Evolutionary conservation across 441 rosid species (phyloP), one percentile per base, ranked within the genome.

Genomic region (Jatropha multifida): DNA sequence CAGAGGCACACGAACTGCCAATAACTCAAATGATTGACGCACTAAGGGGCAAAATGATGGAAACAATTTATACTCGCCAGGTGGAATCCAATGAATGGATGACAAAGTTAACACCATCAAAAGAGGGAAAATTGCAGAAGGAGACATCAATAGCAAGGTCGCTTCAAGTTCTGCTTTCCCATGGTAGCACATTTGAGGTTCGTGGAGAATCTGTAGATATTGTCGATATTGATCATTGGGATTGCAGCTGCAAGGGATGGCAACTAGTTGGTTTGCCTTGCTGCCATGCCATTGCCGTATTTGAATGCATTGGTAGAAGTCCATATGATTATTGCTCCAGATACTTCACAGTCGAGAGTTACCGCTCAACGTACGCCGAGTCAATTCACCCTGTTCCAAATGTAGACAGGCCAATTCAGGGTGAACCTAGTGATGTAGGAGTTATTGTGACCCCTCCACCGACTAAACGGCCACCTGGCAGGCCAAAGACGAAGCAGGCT

Each of bases 351-450:
- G 9, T 73, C 2, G 87, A 85, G 60, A 64, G 56, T 69, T 85
- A 82, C 76, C 68, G 73, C n/a, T 67, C 73, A 20, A 69, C 84
- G 0, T 85, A 82, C 58, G 82, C 84, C 0, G 82, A 78, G 66
- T 78, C 87, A 4, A 85, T 85, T 38, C 79, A 82, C 60, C 87
- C 87, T 32, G 81, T 85, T 52, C 87, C 87, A 0, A 82, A 85
- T 10, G 82, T 82, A 7, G 87, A 85, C 55, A 54, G 69, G 72
- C 85, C 80, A 2, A n/a, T 67, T 26, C 69, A 62, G 74, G 76
- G 56, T 3, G 81, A 80, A 38, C 38, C 81, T 12, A 66, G 40
- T n/a, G 84, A 74, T 1, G 56, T 37, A 6, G 69, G 74, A 20
- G 78, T 78, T 61, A 49, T 64, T 7, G 85, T 85, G 60, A 85